A percentile compares a stretch with the other conserved stretches of the same genome.
Conservation (phyloP, 2,329 filamentous ascomycete species). For the Microsporum audouinii region DNA sequence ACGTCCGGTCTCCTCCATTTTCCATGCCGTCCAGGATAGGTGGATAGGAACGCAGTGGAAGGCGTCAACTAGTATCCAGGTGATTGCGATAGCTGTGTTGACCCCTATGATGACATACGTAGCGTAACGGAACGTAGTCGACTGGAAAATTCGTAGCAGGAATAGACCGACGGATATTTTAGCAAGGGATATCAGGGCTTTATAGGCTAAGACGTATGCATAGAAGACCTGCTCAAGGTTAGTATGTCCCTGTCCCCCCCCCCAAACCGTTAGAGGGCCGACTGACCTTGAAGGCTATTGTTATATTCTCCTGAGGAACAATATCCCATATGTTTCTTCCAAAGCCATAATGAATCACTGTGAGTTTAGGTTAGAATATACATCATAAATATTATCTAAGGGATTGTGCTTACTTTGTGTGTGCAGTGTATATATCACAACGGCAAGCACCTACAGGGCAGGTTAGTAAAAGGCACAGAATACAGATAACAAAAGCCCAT, state of each 20-base stretch:
- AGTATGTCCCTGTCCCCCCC: background rate
- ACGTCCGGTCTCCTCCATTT: slow-evolving; percentile 10
- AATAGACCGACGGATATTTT: slow-evolving; percentile 21
- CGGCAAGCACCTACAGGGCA: background rate
- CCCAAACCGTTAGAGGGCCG: background rate
- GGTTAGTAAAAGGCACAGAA: background rate
- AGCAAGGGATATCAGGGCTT: slow-evolving; percentile 17
- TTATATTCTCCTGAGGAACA: slow-evolving; percentile 16
- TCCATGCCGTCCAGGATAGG: slow-evolving; percentile 17
- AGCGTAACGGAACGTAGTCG: slow-evolving; percentile 13
- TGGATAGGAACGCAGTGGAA: slow-evolving; percentile 17
- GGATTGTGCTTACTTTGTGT: background rate
- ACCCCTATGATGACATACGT: slow-evolving; percentile 16
- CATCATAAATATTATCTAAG: background rate
- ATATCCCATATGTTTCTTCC: slow-evolving; percentile 18
- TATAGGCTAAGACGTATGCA: slow-evolving; percentile 16
- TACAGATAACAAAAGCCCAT: background rate
- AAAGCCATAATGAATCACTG: slow-evolving; percentile 12
- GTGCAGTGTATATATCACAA: background rate
- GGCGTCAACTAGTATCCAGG: slow-evolving; percentile 15
- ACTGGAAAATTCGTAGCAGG: slow-evolving; percentile 18
- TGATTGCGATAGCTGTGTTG: slow-evolving; percentile 16
- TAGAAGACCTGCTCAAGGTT: slow-evolving; percentile 11
- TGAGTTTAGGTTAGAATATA: background rate
- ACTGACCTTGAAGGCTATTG: slow-evolving; percentile 14